Evolutionary conservation across 139 green algal species (phyloP).

Genomic region (Zygnema cylindricum): DNA sequence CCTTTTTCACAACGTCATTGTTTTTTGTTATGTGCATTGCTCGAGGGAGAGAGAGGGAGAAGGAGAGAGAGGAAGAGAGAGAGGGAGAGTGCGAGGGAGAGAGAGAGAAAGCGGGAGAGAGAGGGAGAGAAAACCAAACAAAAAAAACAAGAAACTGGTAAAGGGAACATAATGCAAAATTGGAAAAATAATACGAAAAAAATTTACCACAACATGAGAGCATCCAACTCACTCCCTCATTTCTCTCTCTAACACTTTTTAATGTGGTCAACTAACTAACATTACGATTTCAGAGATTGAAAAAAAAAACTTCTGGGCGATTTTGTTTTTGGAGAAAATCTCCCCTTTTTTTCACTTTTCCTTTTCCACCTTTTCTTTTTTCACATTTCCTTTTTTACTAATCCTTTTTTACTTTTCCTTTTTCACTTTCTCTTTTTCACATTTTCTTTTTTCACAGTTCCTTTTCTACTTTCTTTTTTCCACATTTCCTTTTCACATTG

Average conservation of each 20-base stretch:
- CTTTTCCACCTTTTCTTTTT: not conserved
- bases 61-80: not conserved
- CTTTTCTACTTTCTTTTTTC: not conserved
- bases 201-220: no score
- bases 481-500: not conserved
- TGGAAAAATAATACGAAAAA: no score
- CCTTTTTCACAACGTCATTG: no score
- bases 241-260: not conserved
- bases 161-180: conserved; percentile 6
- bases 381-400: not conserved
- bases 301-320: not conserved
- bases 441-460: not conserved
- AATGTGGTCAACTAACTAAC: not conserved
- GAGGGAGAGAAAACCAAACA: not conserved
- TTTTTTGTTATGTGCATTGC: not conserved
- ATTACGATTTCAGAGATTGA: not conserved
- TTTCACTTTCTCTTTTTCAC: no score
- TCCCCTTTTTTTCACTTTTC: not conserved
- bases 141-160: not conserved
- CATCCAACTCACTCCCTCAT: no score
- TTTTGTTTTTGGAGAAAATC: not conserved
- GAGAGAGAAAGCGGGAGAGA: not conserved
- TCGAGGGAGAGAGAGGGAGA: not conserved
- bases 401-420: not conserved
- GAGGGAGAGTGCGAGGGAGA: not conserved